Evolutionary conservation across 83 land plant genomes (phyloP).

Genomic region (Picea abies): DNA sequence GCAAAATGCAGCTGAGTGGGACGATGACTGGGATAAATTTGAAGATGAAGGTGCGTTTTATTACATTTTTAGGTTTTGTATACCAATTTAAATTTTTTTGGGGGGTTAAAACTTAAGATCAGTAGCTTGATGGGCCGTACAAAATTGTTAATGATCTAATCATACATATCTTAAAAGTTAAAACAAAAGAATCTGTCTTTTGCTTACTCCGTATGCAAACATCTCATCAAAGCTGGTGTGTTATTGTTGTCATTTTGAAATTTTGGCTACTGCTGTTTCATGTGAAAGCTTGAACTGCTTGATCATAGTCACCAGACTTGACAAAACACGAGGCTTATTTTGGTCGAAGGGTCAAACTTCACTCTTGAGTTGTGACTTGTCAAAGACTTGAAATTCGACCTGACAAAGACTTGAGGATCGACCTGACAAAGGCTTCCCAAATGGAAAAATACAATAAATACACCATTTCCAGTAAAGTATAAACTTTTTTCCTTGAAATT

Average conservation of each 20-base stretch:
- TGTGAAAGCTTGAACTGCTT: neutral
- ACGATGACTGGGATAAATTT: conserved; percentile 98
- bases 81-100: neutral
- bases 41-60: conserved; percentile 81
- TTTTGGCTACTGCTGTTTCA: neutral
- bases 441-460: too few relatives aligned
- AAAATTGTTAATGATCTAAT: neutral
- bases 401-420: too few relatives aligned
- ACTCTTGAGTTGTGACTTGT: too few relatives aligned
- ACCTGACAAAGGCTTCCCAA: too few relatives aligned
- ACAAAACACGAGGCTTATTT: too few relatives aligned
- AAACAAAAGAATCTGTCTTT: neutral
- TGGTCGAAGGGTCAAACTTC: too few relatives aligned
- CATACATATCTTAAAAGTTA: neutral
- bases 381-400: too few relatives aligned
- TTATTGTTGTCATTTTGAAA: neutral
- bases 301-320: too few relatives aligned
- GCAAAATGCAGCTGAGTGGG: conserved; percentile 91
- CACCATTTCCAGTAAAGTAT: too few relatives aligned
- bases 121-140: neutral
- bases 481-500: too few relatives aligned
- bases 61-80: neutral
- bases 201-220: neutral
- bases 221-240: neutral
- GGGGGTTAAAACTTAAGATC: neutral